Conservation (phyloP, 2,329 filamentous ascomycete genomes). For the Cladorrhinum sp. region DNA sequence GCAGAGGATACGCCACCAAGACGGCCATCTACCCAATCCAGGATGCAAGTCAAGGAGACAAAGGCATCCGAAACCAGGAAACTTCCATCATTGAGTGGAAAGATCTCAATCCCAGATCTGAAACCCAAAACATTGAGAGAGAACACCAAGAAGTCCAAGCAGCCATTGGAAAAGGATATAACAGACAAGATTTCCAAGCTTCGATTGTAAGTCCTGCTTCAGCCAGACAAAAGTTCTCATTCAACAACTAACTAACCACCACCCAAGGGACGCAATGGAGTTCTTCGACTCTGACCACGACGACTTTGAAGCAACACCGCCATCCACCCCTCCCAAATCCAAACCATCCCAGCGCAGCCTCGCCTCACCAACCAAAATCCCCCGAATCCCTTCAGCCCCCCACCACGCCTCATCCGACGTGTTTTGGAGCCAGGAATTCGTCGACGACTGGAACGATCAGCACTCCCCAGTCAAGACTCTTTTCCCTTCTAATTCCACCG, state of each 20-base stretch:
- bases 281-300: background rate
- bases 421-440: slow-evolving; percentile 58
- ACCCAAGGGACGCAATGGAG: background rate
- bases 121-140: background rate
- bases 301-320: slow-evolving; percentile 2
- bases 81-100: background rate
- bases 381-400: slow-evolving; percentile 51
- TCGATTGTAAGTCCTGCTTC: slow-evolving; percentile 15
- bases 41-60: background rate
- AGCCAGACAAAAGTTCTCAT: background rate
- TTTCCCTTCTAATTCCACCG: slow-evolving; percentile 25
- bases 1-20: background rate
- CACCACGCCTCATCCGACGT: slow-evolving; percentile 52
- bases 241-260: slow-evolving; percentile 1
- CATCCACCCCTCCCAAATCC: slow-evolving; percentile 21
- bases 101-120: background rate
- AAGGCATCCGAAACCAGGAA: background rate
- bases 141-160: background rate
- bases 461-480: slow-evolving; percentile 40
- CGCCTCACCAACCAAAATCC: slow-evolving; percentile 35
- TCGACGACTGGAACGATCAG: slow-evolving; percentile 63
- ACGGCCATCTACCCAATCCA: slow-evolving; percentile 3
- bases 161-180: slow-evolving; percentile 12
- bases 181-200: slow-evolving; percentile 22
- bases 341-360: slow-evolving; percentile 23